These are phyloP conservation scores for Sequoia sempervirens DNA, from an alignment of 75 land plant species.

Conservation along the genomic window DNA sequence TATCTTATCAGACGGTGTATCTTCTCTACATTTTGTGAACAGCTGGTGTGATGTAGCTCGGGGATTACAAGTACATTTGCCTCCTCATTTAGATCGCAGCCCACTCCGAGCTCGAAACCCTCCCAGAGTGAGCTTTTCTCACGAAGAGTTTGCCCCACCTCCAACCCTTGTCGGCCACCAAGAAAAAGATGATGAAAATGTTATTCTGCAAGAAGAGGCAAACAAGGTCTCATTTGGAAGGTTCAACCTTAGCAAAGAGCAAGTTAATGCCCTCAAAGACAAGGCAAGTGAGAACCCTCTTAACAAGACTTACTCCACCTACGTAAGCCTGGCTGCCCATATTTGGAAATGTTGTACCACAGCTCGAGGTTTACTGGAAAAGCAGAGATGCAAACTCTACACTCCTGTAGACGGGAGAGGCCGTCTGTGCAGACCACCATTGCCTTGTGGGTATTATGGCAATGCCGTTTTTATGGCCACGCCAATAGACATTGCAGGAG, in stretches of 20 bases:
- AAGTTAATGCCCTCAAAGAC: slow-evolving; percentile 32
- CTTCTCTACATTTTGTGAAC: not conserved
- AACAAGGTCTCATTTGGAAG: slow-evolving; percentile 18
- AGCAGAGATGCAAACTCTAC: no score
- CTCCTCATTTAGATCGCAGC: not conserved
- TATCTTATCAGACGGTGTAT: not conserved
- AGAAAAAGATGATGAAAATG: not conserved
- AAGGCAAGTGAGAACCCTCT: slow-evolving; percentile 14
- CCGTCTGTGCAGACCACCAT: slow-evolving; percentile 25
- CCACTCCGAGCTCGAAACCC: not conserved
- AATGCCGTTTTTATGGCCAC: slow-evolving; percentile 46
- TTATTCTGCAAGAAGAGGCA: no score
- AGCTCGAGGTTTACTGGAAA: no score
- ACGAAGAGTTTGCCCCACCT: not conserved
- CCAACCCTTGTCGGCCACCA: not conserved
- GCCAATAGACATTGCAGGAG: slow-evolving; percentile 24
- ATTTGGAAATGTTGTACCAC: slow-evolving; percentile 8
- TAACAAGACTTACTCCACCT: slow-evolving; percentile 30
- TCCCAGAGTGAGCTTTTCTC: not conserved
- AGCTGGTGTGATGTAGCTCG: slow-evolving; percentile 1
- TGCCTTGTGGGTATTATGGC: slow-evolving; percentile 56
- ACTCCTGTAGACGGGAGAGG: no score
- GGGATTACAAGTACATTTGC: not conserved
- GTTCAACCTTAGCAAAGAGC: slow-evolving; percentile 33
- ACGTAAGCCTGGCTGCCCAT: slow-evolving; percentile 44